phyloP scores from a whole-genome alignment of 202 grass and related monocot genomes.

The Panicum virgatum region DNA sequence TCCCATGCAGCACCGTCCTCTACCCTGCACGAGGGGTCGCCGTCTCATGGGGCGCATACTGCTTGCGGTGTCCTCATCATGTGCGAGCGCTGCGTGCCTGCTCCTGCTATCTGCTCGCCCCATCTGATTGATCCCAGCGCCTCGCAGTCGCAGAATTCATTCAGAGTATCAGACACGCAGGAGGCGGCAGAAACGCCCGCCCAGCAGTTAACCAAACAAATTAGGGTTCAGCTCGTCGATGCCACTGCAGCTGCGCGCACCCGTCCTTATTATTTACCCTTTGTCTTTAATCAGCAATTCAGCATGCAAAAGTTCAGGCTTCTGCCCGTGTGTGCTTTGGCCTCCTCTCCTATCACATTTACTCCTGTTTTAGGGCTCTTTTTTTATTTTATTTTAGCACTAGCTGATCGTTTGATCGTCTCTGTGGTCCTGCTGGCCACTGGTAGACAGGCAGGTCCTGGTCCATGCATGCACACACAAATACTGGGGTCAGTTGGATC shows the following conservation, averaged over 20 bases:
- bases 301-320: neutral
- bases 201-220: too few species aligned
- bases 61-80: neutral
- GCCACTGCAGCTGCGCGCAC: neutral
- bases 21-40: slow-evolving; percentile 38
- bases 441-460: neutral
- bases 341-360: neutral
- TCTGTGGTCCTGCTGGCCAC: neutral
- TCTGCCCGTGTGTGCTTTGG: neutral
- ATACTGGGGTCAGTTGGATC: too few species aligned
- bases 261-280: slow-evolving; percentile 23
- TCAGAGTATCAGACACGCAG: too few species aligned
- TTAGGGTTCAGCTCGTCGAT: neutral
- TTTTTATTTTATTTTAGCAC: too few species aligned
- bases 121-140: neutral
- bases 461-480: neutral
- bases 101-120: neutral
- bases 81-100: neutral
- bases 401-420: neutral
- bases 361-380: too few species aligned
- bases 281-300: slow-evolving; percentile 14
- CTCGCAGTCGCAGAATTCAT: neutral
- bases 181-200: too few species aligned
- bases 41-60: slow-evolving; percentile 18
- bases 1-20: neutral